phyloP scores from a whole-genome alignment of 305 asterid genomes.

The Fraxinus angustifolia region DNA sequence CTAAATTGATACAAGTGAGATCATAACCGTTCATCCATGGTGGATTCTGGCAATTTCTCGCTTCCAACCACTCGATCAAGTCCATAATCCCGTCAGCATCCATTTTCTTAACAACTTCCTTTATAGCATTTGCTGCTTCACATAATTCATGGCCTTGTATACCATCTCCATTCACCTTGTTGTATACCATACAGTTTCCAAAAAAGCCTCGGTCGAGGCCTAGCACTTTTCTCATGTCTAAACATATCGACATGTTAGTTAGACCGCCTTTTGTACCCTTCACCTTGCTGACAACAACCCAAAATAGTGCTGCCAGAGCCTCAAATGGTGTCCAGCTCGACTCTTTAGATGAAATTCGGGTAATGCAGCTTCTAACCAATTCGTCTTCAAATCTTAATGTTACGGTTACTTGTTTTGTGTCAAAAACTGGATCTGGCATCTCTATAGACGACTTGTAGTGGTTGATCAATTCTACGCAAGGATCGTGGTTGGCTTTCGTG shows the following conservation, averaged over 20 bases:
- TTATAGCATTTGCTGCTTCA: conserved; percentile 34
- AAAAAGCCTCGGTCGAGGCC: conserved; percentile 36
- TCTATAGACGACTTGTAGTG: conserved; percentile 35
- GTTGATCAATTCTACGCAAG: conserved; percentile 19
- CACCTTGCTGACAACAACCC: conserved; percentile 41
- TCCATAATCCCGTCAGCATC: conserved; percentile 34
- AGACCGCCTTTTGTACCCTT: conserved; percentile 27
- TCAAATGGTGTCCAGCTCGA: conserved; percentile 34
- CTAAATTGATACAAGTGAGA: conserved; percentile 7
- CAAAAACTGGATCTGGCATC: conserved; percentile 1
- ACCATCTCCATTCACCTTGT: conserved; percentile 30
- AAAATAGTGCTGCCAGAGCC: conserved; percentile 43
- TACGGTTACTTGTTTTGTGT: conserved; percentile 26
- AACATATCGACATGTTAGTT: conserved; percentile 32
- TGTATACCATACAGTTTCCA: conserved; percentile 50
- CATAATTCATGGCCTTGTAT: conserved; percentile 14
- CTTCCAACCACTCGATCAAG: conserved; percentile 48
- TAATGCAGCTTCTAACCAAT: conserved; percentile 31
- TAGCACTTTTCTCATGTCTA: conserved; percentile 35
- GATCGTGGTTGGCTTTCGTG: conserved; percentile 4
- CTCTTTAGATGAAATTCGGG: neutral
- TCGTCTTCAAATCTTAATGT: conserved; percentile 37
- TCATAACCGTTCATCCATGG: conserved; percentile 3
- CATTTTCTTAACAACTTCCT: conserved; percentile 23
- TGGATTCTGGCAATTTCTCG: conserved; percentile 16